phyloP scores from a whole-genome alignment of 371 early-diverging fungal genomes.

The Zopfochytrium polystomum region DNA sequence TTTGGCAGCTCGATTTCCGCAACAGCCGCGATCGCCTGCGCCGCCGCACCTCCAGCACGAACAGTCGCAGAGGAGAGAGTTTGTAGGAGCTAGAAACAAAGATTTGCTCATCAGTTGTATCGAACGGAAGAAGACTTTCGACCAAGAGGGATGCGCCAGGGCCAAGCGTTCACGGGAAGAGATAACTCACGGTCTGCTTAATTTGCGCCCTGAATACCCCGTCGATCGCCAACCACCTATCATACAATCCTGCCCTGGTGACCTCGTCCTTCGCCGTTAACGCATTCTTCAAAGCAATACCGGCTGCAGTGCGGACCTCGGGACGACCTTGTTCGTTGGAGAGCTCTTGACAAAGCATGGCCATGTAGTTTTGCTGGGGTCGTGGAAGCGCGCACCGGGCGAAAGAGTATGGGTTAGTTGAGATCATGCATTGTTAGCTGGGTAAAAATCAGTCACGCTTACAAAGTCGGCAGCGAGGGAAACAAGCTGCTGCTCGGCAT shows the following conservation, averaged over 20 bases:
- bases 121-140: no score
- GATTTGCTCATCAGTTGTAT: no score
- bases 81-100: slow-evolving; percentile 55
- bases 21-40: slow-evolving; percentile 82
- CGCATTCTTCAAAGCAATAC: slow-evolving; percentile 88
- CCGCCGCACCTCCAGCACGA: slow-evolving; percentile 67
- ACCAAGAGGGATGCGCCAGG: no score
- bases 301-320: slow-evolving; percentile 74
- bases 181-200: slow-evolving; percentile 32
- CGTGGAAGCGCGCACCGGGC: neutral
- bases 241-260: no score
- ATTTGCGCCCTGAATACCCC: slow-evolving; percentile 30
- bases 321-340: slow-evolving; percentile 65
- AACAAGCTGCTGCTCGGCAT: slow-evolving; percentile 74
- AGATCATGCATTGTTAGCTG: no score
- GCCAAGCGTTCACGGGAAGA: neutral
- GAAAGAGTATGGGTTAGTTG: neutral
- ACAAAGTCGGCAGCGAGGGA: slow-evolving; percentile 75
- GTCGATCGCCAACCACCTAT: slow-evolving; percentile 72
- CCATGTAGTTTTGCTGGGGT: slow-evolving; percentile 70
- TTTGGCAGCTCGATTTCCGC: slow-evolving; percentile 86
- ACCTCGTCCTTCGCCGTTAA: slow-evolving; percentile 79
- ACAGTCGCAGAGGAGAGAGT: slow-evolving; percentile 66
- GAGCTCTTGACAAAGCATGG: slow-evolving; percentile 75
- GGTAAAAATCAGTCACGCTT: slow-evolving; percentile 39